Percentiles rank a stretch among this genome's conserved stretches.
These are phyloP conservation scores for Penicillium antarcticum DNA, from an alignment of 495 filamentous ascomycete genomes.

Conservation along the genomic window DNA sequence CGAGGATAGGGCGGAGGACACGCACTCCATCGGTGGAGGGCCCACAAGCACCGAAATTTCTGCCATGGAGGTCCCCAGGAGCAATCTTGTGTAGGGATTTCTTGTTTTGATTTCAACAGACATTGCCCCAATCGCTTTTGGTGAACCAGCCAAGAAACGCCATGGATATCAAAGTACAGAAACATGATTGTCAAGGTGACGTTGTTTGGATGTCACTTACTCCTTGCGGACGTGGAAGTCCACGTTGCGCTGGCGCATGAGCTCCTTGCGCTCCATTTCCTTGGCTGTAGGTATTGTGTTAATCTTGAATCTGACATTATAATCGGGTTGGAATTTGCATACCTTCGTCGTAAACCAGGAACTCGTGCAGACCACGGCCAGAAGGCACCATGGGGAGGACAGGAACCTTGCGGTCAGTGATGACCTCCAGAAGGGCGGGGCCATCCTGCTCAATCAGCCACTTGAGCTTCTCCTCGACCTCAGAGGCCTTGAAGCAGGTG, in stretches of 20 bases:
- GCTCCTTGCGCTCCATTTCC: conserved; percentile 66
- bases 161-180: conserved; percentile 44
- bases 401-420: conserved; percentile 85
- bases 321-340: conserved; percentile 8
- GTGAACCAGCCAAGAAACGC: conserved; percentile 43
- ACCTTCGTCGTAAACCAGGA: conserved; percentile 87
- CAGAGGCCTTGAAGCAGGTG: conserved; percentile 61
- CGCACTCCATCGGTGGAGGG: background rate
- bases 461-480: conserved; percentile 73
- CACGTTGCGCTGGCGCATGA: conserved; percentile 67
- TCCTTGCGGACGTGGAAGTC: conserved; percentile 21
- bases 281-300: conserved; percentile 53
- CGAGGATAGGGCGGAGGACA: background rate
- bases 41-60: background rate
- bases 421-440: conserved; percentile 65
- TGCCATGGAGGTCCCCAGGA: conserved; percentile 1
- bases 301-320: conserved; percentile 7
- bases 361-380: conserved; percentile 86
- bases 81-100: conserved; percentile 6
- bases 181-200: conserved; percentile 26
- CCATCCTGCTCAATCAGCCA: conserved; percentile 86
- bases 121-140: conserved; percentile 33
- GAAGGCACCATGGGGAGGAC: conserved; percentile 95
- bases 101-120: conserved; percentile 14
- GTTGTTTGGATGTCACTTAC: conserved; percentile 14